Evolutionary conservation across 2,329 filamentous ascomycete genomes (phyloP).

Genomic region (Trichophaea hybrida): DNA sequence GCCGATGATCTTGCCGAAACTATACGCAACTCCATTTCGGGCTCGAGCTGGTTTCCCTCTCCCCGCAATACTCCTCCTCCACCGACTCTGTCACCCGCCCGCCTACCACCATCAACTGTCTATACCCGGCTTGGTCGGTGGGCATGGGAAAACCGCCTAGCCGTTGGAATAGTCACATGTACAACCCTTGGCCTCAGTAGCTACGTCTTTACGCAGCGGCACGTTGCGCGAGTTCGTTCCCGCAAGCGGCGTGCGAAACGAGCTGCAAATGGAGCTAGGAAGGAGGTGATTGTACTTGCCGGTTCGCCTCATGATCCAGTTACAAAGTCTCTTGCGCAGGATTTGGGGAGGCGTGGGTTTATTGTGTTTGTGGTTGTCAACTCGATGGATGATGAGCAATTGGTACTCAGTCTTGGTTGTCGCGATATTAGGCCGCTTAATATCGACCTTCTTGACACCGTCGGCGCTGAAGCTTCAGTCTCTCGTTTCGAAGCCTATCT

Average conservation of each 20-base stretch:
- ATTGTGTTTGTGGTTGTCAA: slow-evolving; percentile 84
- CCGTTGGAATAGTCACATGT: slow-evolving; percentile 50
- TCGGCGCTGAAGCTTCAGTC: slow-evolving; percentile 52
- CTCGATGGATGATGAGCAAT: slow-evolving; percentile 68
- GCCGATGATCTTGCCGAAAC: slow-evolving; percentile 39
- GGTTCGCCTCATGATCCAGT: slow-evolving; percentile 72
- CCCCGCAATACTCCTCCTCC: slow-evolving; percentile 46
- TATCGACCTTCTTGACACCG: slow-evolving; percentile 67
- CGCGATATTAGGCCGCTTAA: slow-evolving; percentile 64
- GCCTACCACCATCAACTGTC: background rate
- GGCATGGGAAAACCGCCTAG: slow-evolving; percentile 54
- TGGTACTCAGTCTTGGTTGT: slow-evolving; percentile 47
- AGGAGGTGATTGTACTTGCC: slow-evolving; percentile 71
- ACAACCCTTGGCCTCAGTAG: slow-evolving; percentile 49
- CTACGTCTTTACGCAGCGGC: slow-evolving; percentile 43
- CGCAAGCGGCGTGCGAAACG: slow-evolving; percentile 61
- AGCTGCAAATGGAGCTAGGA: slow-evolving; percentile 66
- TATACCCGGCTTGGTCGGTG: slow-evolving; percentile 40
- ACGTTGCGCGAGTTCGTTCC: slow-evolving; percentile 40
- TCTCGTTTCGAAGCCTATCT: slow-evolving; percentile 59
- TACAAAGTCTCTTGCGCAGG: slow-evolving; percentile 66
- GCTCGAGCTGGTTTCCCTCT: slow-evolving; percentile 57
- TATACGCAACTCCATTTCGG: slow-evolving; percentile 54
- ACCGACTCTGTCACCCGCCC: slow-evolving; percentile 35
- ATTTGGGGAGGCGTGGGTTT: slow-evolving; percentile 81